A percentile compares a stretch with the other conserved stretches of the same genome.
These are phyloP conservation scores for Sphaerosporella brunnea DNA, from an alignment of 495 filamentous ascomycete species.

Conservation along the genomic window DNA sequence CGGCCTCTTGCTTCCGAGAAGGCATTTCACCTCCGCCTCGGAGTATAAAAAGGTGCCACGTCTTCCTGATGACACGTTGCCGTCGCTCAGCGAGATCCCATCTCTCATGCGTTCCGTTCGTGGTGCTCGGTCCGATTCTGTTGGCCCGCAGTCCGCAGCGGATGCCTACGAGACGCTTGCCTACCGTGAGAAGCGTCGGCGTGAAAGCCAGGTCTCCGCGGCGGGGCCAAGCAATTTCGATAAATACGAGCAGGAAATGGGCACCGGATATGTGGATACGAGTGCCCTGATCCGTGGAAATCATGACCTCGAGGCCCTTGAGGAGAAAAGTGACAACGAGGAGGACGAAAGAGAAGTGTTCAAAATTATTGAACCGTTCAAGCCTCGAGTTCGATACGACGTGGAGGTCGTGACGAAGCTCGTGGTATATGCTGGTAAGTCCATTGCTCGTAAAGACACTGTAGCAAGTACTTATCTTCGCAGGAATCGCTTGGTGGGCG, in stretches of 20 bases:
- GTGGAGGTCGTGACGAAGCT: slow-evolving; percentile 94
- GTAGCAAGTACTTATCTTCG: too few relatives aligned
- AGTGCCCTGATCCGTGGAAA: slow-evolving; percentile 3
- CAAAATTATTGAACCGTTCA: slow-evolving; percentile 45
- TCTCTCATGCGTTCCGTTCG: slow-evolving; percentile 59
- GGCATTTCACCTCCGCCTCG: slow-evolving; percentile 77
- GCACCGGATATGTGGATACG: slow-evolving; percentile 7
- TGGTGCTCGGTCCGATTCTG: slow-evolving; percentile 69
- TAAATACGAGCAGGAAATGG: slow-evolving; percentile 11
- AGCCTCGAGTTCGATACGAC: slow-evolving; percentile 83
- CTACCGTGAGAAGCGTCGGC: slow-evolving; percentile 64
- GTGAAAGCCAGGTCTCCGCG: slow-evolving; percentile 39
- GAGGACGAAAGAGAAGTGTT: slow-evolving; percentile 67
- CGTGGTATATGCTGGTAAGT: slow-evolving; percentile 79
- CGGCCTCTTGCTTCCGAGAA: slow-evolving; percentile 60
- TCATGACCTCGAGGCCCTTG: not conserved
- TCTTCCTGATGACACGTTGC: slow-evolving; percentile 65
- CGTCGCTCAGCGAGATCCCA: slow-evolving; percentile 67
- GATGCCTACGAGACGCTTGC: slow-evolving; percentile 92
- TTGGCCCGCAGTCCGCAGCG: slow-evolving; percentile 86
- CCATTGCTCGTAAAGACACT: too few relatives aligned
- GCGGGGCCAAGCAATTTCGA: slow-evolving; percentile 2
- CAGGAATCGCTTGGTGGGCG: slow-evolving; percentile 60
- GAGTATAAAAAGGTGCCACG: slow-evolving; percentile 74
- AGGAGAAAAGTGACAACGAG: slow-evolving; percentile 1